Evolutionary conservation across 805 yeast species (phyloP).

Genomic region (Spathaspora passalidarum): DNA sequence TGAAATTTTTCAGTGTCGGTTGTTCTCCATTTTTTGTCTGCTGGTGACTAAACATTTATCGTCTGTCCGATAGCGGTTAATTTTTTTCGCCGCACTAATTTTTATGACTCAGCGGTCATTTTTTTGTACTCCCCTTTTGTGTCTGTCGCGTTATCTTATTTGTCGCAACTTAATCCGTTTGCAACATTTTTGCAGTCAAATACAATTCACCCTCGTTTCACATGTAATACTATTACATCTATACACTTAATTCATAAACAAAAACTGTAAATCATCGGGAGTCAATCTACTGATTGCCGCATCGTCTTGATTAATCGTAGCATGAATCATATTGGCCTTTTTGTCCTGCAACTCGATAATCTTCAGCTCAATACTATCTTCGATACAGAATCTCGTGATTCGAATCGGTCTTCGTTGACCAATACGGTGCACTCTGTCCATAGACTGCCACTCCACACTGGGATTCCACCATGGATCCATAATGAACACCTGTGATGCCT

Average conservation of each 20-base stretch:
- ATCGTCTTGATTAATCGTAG: constrained; percentile 91
- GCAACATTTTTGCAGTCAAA: not conserved
- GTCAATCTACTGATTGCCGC: constrained; percentile 85
- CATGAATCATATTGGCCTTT: constrained; percentile 97
- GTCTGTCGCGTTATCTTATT: too few species aligned
- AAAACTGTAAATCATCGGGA: constrained; percentile 91
- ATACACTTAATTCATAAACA: constrained; percentile 67
- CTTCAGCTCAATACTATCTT: constrained; percentile 94
- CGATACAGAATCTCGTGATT: constrained; percentile 89
- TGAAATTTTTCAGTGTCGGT: not conserved
- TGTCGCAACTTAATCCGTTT: not conserved
- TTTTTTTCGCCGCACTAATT: not conserved
- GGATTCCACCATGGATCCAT: constrained; percentile 99
- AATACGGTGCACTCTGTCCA: constrained; percentile 96
- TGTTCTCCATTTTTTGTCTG: not conserved
- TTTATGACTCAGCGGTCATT: constrained; percentile 1
- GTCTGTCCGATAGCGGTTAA: not conserved
- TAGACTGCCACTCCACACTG: constrained; percentile 96
- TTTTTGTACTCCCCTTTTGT: not conserved
- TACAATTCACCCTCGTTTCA: not conserved
- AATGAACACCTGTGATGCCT: constrained; percentile 93
- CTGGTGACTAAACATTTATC: not conserved
- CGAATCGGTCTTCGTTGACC: constrained; percentile 94
- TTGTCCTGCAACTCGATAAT: constrained; percentile 95
- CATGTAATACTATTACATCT: not conserved